These are phyloP conservation scores for Cryptosporidium viatorum DNA, from an alignment of 169 alveolate species.

Conservation along the genomic window DNA sequence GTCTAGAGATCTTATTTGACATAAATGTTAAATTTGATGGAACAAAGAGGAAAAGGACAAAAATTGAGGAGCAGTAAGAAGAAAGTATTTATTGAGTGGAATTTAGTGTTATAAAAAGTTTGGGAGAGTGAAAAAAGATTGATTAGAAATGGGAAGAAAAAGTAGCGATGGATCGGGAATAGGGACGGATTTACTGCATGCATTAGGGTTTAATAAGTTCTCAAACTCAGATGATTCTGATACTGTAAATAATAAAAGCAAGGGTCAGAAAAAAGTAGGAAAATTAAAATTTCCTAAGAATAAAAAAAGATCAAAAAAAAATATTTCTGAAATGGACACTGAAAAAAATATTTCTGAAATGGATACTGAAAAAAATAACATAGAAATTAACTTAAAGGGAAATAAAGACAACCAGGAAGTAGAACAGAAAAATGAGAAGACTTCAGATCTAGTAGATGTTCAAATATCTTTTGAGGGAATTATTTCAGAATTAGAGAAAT, in stretches of 20 bases:
- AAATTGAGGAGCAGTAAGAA: not conserved
- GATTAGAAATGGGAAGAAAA: constrained; percentile 28
- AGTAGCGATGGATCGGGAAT: constrained; percentile 63
- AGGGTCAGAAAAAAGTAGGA: constrained; percentile 4
- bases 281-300: not conserved
- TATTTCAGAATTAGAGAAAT: not conserved
- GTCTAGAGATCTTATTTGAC: constrained; percentile 37
- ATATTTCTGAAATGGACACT: not conserved
- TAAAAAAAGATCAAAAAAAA: not conserved
- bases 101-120: not conserved
- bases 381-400: constrained; percentile 26
- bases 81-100: not conserved
- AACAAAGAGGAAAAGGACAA: not conserved
- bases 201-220: constrained; percentile 2
- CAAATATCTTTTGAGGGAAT: constrained; percentile 31
- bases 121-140: too few relatives aligned
- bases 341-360: not conserved
- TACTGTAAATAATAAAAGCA: constrained; percentile 2
- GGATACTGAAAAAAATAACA: not conserved
- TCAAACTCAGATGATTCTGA: constrained; percentile 27
- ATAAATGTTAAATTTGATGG: not conserved
- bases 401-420: not conserved
- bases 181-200: constrained; percentile 43
- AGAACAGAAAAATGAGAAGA: constrained; percentile 40
- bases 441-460: constrained; percentile 16